Evolutionary conservation across 495 filamentous ascomycete species (phyloP), one percentile per base, ranked within the genome.

Genomic region (Hapsidospora chrysogenum): DNA sequence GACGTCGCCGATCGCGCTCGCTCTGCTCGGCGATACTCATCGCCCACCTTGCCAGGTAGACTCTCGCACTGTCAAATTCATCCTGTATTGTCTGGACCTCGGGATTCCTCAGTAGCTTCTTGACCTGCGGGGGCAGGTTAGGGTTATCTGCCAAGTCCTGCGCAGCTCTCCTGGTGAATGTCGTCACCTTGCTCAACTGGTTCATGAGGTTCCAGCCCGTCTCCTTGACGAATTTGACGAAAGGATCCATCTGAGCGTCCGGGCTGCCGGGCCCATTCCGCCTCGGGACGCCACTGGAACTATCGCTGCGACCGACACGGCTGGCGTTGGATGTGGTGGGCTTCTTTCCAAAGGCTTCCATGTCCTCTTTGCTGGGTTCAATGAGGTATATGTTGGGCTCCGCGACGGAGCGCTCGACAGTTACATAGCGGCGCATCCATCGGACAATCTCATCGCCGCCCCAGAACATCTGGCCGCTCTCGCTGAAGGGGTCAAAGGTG

Each of bases 11-110:
- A 34, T 97, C 89, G 27, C 72, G 63, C 50, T 97, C 89, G 47
- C 85, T 82, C 58, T 96, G 89, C 52, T 97, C 89, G 0, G 87
- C 85, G 36, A 97, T 92, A 1, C 83, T 92, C 89, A 96, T 96
- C 0, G 89, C 89, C 89, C 89, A 97, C 30, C 89, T 66, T 2
- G 89, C 89, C 16, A 97, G 64, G 46, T 97, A 97, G 25, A 97
- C 60, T 41, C 89, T 68, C 4, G 92, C 89, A 46, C 83, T 92
- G 55, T 96, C 92, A 42, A 96, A 97, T 50, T 97, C 89, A 40
- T 95, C 86, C 51, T 89, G 83, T 31, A 97, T 45, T 0, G 84
- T 94, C 54, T 93, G 85, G 9, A 97, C 86, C 49, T 97, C 86
- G 1, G 89, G 92, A 37, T 92, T 93, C 46, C 75, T 71, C 61